Evolutionary conservation across 2,329 filamentous ascomycete species (phyloP).

Genomic region (Huntiella savannae): DNA sequence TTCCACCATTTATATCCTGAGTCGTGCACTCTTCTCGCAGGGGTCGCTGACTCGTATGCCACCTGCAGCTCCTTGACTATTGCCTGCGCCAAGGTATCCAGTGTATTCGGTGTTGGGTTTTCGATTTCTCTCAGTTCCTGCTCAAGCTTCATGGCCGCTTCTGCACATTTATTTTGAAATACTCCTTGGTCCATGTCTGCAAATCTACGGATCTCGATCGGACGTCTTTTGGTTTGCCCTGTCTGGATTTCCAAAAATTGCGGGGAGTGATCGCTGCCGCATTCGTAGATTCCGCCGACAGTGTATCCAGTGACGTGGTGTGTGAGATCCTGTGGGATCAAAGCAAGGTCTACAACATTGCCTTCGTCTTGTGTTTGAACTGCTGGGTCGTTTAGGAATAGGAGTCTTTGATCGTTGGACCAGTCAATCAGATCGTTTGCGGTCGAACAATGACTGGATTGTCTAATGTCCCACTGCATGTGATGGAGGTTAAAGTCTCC

Average conservation of each 20-base stretch:
- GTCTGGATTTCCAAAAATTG: background rate
- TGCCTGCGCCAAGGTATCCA: no score
- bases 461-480: background rate
- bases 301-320: background rate
- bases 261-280: background rate
- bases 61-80: no score
- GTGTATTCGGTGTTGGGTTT: no score
- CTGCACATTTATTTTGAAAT: background rate
- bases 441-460: background rate
- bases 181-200: background rate
- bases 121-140: background rate
- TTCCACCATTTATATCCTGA: no score
- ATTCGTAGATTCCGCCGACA: background rate
- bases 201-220: background rate
- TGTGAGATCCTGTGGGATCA: background rate
- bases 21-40: no score
- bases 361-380: background rate
- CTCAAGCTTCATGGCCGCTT: background rate
- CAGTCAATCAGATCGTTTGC: background rate
- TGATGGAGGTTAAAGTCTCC: background rate
- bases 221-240: background rate
- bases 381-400: background rate
- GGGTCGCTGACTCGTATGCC: no score
- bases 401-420: background rate
- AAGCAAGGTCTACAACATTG: background rate